These are phyloP conservation scores for Lasiosphaeria hispida DNA, from an alignment of 495 filamentous ascomycete genomes.

Conservation along the genomic window DNA sequence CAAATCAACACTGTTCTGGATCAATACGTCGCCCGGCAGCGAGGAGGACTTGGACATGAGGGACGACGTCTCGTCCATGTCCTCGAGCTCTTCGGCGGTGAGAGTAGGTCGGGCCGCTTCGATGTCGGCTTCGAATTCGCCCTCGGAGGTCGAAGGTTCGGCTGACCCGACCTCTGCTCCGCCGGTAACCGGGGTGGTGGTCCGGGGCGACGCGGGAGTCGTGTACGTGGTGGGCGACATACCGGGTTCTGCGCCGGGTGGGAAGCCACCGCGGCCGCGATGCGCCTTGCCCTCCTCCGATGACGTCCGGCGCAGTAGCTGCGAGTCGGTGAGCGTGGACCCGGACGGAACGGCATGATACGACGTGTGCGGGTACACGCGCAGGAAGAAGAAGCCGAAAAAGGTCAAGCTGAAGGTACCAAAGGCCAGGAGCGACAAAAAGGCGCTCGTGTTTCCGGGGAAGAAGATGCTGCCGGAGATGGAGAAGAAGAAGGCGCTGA, in stretches of 20 bases:
- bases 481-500: constrained; percentile 96
- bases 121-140: constrained; percentile 31
- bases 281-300: constrained; percentile 51
- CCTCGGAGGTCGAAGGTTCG: constrained; percentile 17
- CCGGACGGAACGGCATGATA: constrained; percentile 63
- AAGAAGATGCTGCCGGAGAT: constrained; percentile 72
- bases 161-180: constrained; percentile 12
- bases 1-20: constrained; percentile 55
- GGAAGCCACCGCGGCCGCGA: constrained; percentile 29
- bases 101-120: constrained; percentile 34
- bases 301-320: constrained; percentile 59
- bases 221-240: constrained; percentile 50
- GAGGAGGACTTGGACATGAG: constrained; percentile 67
- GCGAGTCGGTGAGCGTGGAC: constrained; percentile 52
- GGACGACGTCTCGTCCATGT: constrained; percentile 76
- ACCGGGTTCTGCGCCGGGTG: constrained; percentile 62
- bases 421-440: constrained; percentile 74
- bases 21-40: constrained; percentile 45
- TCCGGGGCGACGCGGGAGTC: constrained; percentile 20
- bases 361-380: constrained; percentile 62
- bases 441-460: constrained; percentile 75
- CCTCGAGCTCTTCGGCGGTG: constrained; percentile 29
- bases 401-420: constrained; percentile 78
- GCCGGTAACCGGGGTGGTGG: constrained; percentile 24
- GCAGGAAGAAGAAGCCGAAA: constrained; percentile 75